Conservation (phyloP, 2,329 filamentous ascomycete species). For the Sporothrix globosa region DNA sequence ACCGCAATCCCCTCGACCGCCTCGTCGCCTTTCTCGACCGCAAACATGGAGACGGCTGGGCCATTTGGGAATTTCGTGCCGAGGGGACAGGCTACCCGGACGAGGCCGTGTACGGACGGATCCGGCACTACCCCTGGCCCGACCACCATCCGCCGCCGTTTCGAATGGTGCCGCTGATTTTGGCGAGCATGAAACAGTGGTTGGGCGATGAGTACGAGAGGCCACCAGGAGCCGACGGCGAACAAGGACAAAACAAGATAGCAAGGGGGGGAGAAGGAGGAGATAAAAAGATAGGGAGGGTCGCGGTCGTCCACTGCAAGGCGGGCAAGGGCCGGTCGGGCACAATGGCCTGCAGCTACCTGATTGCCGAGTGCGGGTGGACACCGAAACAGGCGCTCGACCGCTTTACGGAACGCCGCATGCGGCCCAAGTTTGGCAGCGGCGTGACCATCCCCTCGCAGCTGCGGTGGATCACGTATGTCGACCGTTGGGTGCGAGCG, state of each 20-base stretch:
- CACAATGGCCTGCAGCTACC: constrained; percentile 82
- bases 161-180: constrained; percentile 79
- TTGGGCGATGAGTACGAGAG: constrained; percentile 52
- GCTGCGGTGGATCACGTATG: constrained; percentile 82
- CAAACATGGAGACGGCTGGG: constrained; percentile 83
- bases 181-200: constrained; percentile 94
- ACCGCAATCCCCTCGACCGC: constrained; percentile 87
- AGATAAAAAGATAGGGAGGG: constrained; percentile 50
- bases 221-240: constrained; percentile 34
- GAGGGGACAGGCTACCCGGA: constrained; percentile 97
- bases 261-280: constrained; percentile 26
- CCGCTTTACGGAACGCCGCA: constrained; percentile 75
- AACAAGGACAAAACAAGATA: constrained; percentile 42
- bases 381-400: constrained; percentile 56
- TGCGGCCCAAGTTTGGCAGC: constrained; percentile 81
- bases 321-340: constrained; percentile 94
- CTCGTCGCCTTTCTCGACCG: constrained; percentile 86
- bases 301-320: constrained; percentile 94
- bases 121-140: constrained; percentile 93
- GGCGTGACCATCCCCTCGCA: constrained; percentile 95
- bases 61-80: constrained; percentile 96
- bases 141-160: constrained; percentile 98
- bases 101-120: constrained; percentile 78
- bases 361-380: constrained; percentile 82
- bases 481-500: constrained; percentile 76